phyloP scores from a whole-genome alignment of 331 rosid species.

The Arachis monticola region DNA sequence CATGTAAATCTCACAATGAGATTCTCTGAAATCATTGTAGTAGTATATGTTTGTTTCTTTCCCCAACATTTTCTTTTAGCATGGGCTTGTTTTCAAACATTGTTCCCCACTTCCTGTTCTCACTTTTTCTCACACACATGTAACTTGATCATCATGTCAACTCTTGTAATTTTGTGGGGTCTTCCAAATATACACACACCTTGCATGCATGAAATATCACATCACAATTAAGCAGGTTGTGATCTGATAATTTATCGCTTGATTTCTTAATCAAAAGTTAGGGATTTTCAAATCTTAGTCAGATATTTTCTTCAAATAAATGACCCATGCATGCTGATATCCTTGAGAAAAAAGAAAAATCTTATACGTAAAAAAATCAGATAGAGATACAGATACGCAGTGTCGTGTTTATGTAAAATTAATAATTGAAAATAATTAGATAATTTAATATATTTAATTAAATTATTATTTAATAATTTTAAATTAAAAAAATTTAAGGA shows the following conservation, averaged over 20 bases:
- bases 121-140: conserved; percentile 23
- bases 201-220: neutral
- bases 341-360: no score
- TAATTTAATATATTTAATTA: no score
- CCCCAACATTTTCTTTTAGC: conserved; percentile 41
- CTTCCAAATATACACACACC: neutral
- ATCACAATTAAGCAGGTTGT: neutral
- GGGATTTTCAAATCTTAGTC: neutral
- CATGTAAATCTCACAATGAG: conserved; percentile 31
- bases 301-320: conserved; percentile 16
- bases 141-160: conserved; percentile 30
- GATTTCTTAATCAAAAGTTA: neutral
- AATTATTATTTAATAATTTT: no score
- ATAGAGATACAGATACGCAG: no score
- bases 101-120: conserved; percentile 40
- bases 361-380: no score
- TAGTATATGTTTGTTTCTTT: conserved; percentile 33
- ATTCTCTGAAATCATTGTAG: conserved; percentile 23
- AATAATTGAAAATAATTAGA: no score
- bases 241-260: no score
- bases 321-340: neutral
- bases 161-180: conserved; percentile 32
- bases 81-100: conserved; percentile 43
- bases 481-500: no score
- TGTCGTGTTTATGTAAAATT: no score